A percentile compares a stretch with the other conserved stretches of the same genome.
phyloP scores from a whole-genome alignment of 2,329 filamentous ascomycete genomes.

The Aspergillus amoenus region DNA sequence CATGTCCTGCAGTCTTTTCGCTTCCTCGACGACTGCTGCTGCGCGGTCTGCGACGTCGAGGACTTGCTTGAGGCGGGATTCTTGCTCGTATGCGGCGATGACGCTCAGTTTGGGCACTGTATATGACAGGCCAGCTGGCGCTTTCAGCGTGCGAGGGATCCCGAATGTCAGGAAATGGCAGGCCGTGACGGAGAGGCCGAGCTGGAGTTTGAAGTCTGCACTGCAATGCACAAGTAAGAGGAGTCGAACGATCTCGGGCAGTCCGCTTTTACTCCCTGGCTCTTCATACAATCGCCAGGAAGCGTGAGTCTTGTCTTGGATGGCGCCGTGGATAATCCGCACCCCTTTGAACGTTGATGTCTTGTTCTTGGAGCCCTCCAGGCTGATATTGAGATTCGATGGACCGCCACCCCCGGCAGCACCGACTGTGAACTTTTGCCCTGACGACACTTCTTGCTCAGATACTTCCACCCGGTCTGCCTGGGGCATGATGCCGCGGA shows the following conservation, averaged over 20 bases:
- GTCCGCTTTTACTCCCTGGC: constrained; percentile 6
- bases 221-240: constrained; percentile 1
- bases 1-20: background rate
- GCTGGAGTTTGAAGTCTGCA: background rate
- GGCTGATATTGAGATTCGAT: constrained; percentile 7
- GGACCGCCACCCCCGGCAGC: constrained; percentile 2
- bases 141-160: constrained; percentile 1
- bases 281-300: constrained; percentile 9
- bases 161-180: constrained; percentile 6
- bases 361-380: constrained; percentile 6
- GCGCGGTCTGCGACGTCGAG: constrained; percentile 6
- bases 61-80: background rate
- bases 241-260: constrained; percentile 7
- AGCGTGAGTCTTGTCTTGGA: constrained; percentile 3
- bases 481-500: constrained; percentile 9
- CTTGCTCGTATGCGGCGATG: background rate
- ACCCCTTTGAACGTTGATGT: constrained; percentile 3
- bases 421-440: constrained; percentile 2
- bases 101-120: background rate
- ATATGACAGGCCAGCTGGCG: background rate
- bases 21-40: background rate
- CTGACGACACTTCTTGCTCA: constrained; percentile 5
- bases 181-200: background rate
- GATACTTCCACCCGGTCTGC: constrained; percentile 7
- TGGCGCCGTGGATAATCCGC: constrained; percentile 5